A percentile compares a stretch with the other conserved stretches of the same genome.
Conservation (phyloP, 139 green algal species). For the Raphidocelis subcapitata region DNA sequence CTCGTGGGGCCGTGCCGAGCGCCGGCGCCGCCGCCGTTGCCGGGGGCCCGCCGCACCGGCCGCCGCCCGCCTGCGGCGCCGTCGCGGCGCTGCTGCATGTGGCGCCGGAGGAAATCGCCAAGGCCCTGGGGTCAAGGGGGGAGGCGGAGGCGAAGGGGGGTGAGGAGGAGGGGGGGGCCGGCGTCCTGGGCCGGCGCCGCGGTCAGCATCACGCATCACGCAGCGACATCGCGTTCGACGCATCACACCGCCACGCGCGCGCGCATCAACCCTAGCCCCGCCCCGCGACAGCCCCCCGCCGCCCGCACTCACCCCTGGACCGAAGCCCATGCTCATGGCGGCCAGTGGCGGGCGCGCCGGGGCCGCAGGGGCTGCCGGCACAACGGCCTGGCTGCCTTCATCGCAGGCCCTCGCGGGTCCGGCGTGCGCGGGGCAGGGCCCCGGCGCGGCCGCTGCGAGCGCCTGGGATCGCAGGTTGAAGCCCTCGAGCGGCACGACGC, state of each 20-base stretch:
- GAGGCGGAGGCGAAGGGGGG: no score
- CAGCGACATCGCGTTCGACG: no score
- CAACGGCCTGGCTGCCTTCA: neutral
- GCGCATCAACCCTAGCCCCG: no score
- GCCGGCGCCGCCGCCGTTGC: neutral
- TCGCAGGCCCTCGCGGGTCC: neutral
- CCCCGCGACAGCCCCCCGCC: no score
- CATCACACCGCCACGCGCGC: no score
- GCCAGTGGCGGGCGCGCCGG: slow-evolving; percentile 17
- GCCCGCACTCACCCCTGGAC: slow-evolving; percentile 18
- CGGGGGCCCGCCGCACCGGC: neutral
- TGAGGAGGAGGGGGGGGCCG: no score
- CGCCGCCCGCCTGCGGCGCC: neutral
- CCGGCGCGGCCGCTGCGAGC: neutral
- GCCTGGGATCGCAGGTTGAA: neutral
- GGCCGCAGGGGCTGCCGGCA: neutral
- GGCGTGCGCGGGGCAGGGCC: neutral
- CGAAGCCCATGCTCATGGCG: slow-evolving; percentile 25
- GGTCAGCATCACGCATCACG: no score
- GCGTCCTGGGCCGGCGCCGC: no score
- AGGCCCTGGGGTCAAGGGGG: neutral
- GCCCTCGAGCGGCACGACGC: slow-evolving; percentile 47
- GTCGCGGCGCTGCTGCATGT: slow-evolving; percentile 6
- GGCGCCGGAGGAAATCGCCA: slow-evolving; percentile 22
- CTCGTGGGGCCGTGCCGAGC: neutral